These are phyloP conservation scores for Boletus edulis DNA, from an alignment of 768 basidiomycete species.

Conservation along the genomic window DNA sequence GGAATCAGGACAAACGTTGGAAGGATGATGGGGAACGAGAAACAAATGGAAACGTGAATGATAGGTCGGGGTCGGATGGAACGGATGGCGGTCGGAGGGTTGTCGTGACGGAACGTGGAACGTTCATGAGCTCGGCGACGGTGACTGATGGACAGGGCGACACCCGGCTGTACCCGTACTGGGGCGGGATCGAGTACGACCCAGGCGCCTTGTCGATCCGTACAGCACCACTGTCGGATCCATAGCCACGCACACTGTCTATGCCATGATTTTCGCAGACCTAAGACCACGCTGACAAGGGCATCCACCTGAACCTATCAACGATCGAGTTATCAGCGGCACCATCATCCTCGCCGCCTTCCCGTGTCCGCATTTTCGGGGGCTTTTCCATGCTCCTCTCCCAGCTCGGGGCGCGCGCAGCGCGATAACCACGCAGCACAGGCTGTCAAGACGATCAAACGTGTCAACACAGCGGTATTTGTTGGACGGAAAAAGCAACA, in stretches of 20 bases:
- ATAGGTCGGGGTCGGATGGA: neutral
- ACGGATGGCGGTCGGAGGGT: neutral
- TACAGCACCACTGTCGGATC: neutral
- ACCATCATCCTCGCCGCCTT: neutral
- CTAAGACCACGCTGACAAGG: neutral
- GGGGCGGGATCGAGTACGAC: neutral
- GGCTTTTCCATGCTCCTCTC: neutral
- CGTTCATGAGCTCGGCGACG: neutral
- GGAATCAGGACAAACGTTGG: neutral
- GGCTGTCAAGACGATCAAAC: conserved; percentile 4
- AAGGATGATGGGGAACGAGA: neutral
- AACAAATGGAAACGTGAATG: neutral
- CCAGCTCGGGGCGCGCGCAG: neutral
- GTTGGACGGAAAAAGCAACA: neutral
- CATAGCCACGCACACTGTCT: neutral
- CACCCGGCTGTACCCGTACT: neutral
- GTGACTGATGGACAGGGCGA: neutral
- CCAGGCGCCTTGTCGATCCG: conserved; percentile 3
- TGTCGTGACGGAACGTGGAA: neutral
- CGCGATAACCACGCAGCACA: neutral
- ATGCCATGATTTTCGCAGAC: neutral
- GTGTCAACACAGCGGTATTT: neutral
- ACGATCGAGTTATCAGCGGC: no score
- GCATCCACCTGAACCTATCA: no score
- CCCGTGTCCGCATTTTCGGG: neutral